Base-by-base conservation (phyloP, 345 rosid genomes). In the Citropsis articulata region DNA sequence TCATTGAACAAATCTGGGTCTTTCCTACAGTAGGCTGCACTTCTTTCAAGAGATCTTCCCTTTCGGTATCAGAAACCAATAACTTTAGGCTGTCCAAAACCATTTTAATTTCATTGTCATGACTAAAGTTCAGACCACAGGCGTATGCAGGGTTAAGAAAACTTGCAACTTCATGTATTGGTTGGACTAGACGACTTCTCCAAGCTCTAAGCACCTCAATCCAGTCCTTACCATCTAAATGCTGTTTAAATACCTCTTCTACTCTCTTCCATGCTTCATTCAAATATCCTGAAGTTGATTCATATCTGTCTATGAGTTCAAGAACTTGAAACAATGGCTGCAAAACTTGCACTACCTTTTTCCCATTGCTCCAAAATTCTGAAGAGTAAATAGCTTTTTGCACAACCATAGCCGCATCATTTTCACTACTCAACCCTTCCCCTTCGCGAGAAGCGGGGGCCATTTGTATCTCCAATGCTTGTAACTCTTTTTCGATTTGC, bases 301-400 rank as follows among this genome's bases (percentile, higher is more conserved):
- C 71, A 50, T 63, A 13, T 9, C 42, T 36, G 19, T 78, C 76
- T 13, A 48, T 57, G n/a, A 78, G 25, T 10, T 73, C 70, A 63
- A 78, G 76, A 69, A 63, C 81, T 24, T 64, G 81, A 62, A 48
- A 55, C 9, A 78, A 9, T 30, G 81, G 76, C 63, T 62, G 45
- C 71, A 71, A 48, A 42, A 78, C 61, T 35, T 36, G 30, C 19
- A 77, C 2, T 18, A 38, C 60, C 10, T 4, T 75, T 61, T 19
- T n/a, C 31, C 71, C 72, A 22, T 33, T 36, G n/a, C 7, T 33
- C 78, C 78, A 75, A n/a, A 75, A 65, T 14, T 66, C 70, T 19
- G 42, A 7, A 33, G 60, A 27, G 28, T 65, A 63, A 28, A 75
- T 65, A 18, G 67, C 50, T n/a, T 42, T 8, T 18, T 68, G 14